Base-by-base conservation (phyloP, 805 yeast genomes). In the Monosporozyma servazzii region DNA sequence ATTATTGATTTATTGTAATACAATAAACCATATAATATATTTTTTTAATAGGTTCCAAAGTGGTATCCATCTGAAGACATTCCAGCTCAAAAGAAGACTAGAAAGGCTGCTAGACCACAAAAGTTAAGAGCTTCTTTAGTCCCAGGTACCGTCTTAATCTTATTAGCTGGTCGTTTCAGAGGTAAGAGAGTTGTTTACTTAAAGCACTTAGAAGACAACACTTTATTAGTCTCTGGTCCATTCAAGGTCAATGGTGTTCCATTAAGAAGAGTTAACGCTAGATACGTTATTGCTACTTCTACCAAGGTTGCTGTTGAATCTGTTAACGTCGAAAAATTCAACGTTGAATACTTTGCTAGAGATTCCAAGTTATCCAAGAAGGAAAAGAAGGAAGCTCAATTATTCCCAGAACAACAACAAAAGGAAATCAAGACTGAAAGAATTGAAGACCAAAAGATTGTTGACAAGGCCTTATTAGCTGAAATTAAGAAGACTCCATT, bases 221-320 rank as follows among this genome's bases (percentile, higher is more conserved):
- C 96, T 61, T 79, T 90, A 69, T 85, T 90, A 71, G 96, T 90
- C 57, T 79, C 96, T 58, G 98, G 98, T 73, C 98, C 98, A 69
- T 91, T 90, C 95, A 90, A 91, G 83, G 86, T 90, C 70, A 90
- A 90, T 79, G 98, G 98, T 80, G 98, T 90, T 65, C 98, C 98
- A 74, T 82, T 90, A 75, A 88, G 97, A 85, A 87, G 96, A 82
- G 97, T 90, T 65, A 91, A 90, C 76, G 84, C 96, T 66, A 87
- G 96, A 76, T 91, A 91, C 79, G 98, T 91, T 66, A 90, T 90
- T 77, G 97, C 96, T 70, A 90, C 98, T 71, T 88, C 96, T 65
- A 91, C 98, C 76, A 75, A 79, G 73, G 86, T 91, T 69, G 75
- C 80, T 61, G 84, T 90, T 63, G 78, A 80, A 54, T 74, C 82